These are phyloP conservation scores for Stachybotrys chlorohalonatus DNA, from an alignment of 2,329 filamentous ascomycete genomes.

Conservation along the genomic window DNA sequence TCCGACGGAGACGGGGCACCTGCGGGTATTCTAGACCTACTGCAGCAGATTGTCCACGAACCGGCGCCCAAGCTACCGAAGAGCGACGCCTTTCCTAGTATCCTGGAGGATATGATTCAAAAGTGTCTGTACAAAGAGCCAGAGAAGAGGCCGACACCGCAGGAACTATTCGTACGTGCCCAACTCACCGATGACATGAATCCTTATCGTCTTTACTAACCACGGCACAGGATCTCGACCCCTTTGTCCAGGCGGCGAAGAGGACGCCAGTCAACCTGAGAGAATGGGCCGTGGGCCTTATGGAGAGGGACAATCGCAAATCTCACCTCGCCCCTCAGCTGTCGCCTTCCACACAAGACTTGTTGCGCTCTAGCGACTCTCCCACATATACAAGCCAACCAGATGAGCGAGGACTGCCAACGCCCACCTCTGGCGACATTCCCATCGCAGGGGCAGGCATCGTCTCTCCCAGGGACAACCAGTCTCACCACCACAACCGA, in stretches of 20 bases:
- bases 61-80: conserved; percentile 88
- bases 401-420: conserved; percentile 39
- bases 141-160: conserved; percentile 80
- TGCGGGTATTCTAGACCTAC: conserved; percentile 87
- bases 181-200: not conserved
- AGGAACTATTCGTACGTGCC: conserved; percentile 75
- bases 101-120: conserved; percentile 93
- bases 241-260: conserved; percentile 94
- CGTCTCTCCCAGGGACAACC: conserved; percentile 42
- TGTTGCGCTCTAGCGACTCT: conserved; percentile 57
- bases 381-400: conserved; percentile 34
- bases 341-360: conserved; percentile 68
- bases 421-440: conserved; percentile 65
- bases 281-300: conserved; percentile 88
- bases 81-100: conserved; percentile 92
- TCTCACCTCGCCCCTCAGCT: conserved; percentile 79
- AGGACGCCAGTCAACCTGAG: conserved; percentile 88
- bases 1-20: conserved; percentile 73
- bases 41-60: conserved; percentile 97
- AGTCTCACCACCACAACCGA: conserved; percentile 29
- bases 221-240: conserved; percentile 67
- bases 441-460: conserved; percentile 51
- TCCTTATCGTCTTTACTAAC: conserved; percentile 1
- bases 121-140: conserved; percentile 90
- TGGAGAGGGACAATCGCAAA: conserved; percentile 92